Conservation (phyloP, 202 grass and related monocot species). For the Zizania palustris region DNA sequence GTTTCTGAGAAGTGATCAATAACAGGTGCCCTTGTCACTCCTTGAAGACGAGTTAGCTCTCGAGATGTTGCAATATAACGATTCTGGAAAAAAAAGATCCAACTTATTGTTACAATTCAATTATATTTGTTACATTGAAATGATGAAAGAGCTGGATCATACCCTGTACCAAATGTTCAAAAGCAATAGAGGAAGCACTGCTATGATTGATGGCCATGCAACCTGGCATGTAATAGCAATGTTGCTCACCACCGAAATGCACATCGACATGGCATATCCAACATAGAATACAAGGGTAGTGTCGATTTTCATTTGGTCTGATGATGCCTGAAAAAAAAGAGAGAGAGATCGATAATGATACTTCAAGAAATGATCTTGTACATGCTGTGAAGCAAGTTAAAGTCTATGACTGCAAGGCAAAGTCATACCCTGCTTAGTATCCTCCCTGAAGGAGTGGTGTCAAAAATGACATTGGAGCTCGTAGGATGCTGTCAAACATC, state of each 20-base stretch:
- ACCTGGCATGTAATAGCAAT: slow-evolving; percentile 65
- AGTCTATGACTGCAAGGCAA: slow-evolving; percentile 1
- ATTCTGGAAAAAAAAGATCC: slow-evolving; percentile 43
- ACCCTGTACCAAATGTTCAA: slow-evolving; percentile 71
- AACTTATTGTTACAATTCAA: not conserved
- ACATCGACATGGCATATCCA: slow-evolving; percentile 56
- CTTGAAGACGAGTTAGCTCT: slow-evolving; percentile 61
- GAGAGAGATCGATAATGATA: not conserved
- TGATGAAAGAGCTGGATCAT: slow-evolving; percentile 18
- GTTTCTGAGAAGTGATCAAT: slow-evolving; percentile 74
- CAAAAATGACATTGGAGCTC: slow-evolving; percentile 77
- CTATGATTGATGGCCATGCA: slow-evolving; percentile 68
- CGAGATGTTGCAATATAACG: slow-evolving; percentile 60
- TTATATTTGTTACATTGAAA: not conserved
- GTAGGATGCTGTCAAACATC: slow-evolving; percentile 57
- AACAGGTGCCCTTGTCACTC: slow-evolving; percentile 58
- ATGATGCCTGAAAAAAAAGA: slow-evolving; percentile 53
- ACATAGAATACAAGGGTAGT: slow-evolving; percentile 49
- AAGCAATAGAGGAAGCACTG: slow-evolving; percentile 44
- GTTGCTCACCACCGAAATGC: slow-evolving; percentile 55
- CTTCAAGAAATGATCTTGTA: slow-evolving; percentile 9
- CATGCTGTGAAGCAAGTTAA: not conserved
- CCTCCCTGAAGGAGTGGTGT: slow-evolving; percentile 66
- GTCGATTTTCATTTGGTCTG: slow-evolving; percentile 69
- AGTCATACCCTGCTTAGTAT: slow-evolving; percentile 66